These are phyloP conservation scores for Neurospora sp. DNA, from an alignment of 495 filamentous ascomycete genomes.

Conservation along the genomic window DNA sequence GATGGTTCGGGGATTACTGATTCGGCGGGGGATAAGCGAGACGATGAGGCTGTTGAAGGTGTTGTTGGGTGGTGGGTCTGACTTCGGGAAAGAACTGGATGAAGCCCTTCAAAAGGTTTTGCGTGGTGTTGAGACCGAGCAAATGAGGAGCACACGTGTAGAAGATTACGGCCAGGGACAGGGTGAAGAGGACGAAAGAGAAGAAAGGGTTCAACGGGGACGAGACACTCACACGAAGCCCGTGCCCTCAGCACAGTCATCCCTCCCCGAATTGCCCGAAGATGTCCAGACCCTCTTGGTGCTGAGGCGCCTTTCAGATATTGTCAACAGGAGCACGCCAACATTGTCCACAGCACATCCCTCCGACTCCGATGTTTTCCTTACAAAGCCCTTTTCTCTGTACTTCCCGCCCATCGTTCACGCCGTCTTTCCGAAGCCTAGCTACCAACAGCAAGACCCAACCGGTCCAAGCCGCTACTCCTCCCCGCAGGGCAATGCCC, in stretches of 20 bases:
- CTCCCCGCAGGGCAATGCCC: neutral
- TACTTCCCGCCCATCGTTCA: neutral
- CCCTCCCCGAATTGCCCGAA: neutral
- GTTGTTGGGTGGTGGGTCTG: neutral
- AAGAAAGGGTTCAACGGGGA: neutral
- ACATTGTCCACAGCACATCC: neutral
- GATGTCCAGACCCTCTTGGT: neutral
- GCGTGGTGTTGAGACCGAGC: neutral
- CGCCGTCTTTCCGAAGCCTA: neutral
- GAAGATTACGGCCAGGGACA: neutral
- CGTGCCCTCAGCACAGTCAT: neutral
- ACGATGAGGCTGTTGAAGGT: neutral
- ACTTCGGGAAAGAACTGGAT: neutral
- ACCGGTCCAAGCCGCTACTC: neutral
- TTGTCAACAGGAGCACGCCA: neutral
- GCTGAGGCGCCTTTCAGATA: neutral
- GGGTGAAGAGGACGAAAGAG: neutral
- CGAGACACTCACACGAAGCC: neutral
- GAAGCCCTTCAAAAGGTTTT: neutral
- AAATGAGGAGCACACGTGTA: neutral
- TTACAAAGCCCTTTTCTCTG: neutral
- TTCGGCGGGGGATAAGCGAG: neutral
- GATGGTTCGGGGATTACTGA: neutral
- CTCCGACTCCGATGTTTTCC: too few species aligned
- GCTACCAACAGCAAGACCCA: neutral